A percentile compares a stretch with the other conserved stretches of the same genome.
These are phyloP conservation scores for Dianthus caryophyllus DNA, from an alignment of 148 eudicot genomes.

Conservation along the genomic window DNA sequence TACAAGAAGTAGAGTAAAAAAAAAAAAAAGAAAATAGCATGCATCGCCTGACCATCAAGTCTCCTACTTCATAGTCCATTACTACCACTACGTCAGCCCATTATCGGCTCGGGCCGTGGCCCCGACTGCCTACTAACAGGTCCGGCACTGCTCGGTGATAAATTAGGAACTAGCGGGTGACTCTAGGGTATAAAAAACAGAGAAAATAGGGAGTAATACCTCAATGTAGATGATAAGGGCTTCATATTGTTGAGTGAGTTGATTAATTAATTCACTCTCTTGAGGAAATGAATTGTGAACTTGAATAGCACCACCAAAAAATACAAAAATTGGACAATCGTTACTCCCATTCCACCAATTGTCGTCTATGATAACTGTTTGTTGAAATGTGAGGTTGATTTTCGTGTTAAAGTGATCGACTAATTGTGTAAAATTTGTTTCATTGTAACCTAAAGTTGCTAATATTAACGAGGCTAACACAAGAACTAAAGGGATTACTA, in stretches of 20 bases:
- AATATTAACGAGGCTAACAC: background rate
- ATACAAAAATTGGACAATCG: background rate
- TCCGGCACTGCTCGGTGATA: too few species aligned
- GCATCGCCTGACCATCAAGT: too few species aligned
- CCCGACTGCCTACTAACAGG: too few species aligned
- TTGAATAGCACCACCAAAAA: background rate
- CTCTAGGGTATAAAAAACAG: too few species aligned
- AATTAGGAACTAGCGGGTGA: too few species aligned
- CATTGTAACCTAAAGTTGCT: background rate
- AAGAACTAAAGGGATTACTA: background rate
- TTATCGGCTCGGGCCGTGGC: too few species aligned
- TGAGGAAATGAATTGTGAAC: background rate
- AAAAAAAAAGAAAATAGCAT: too few species aligned
- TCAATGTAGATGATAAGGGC: background rate
- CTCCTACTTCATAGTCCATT: too few species aligned
- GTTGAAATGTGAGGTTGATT: background rate
- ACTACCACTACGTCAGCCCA: too few species aligned
- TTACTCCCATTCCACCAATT: background rate
- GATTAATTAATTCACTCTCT: background rate
- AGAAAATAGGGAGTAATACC: background rate
- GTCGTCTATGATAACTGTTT: background rate
- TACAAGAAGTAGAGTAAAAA: too few species aligned
- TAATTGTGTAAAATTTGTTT: background rate
- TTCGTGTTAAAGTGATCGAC: background rate
- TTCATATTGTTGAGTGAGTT: background rate